Conservation (phyloP, 495 filamentous ascomycete genomes). For the Lasiosphaeria ovina region DNA sequence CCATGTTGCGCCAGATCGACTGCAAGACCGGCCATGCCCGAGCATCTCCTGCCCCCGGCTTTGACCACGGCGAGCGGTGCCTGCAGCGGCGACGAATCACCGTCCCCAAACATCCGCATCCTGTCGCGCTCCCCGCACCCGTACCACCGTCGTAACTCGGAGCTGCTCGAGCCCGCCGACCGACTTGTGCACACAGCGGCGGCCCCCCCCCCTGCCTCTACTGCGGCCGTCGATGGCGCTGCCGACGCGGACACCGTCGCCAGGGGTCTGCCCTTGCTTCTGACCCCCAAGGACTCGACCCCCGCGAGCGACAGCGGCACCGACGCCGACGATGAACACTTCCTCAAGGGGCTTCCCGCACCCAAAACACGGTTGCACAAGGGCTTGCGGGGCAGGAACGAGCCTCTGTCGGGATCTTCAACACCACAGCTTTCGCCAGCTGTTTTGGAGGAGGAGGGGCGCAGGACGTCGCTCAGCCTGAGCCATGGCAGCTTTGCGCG, state of each 20-base stretch:
- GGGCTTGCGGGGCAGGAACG: constrained; percentile 60
- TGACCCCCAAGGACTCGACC: constrained; percentile 42
- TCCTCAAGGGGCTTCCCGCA: constrained; percentile 78
- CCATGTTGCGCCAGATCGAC: constrained; percentile 17
- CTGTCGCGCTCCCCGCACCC: constrained; percentile 76
- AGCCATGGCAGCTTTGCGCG: constrained; percentile 23
- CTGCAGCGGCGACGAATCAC: constrained; percentile 13
- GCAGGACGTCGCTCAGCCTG: constrained; percentile 14
- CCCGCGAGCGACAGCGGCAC: constrained; percentile 83
- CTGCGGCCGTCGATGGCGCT: constrained; percentile 5
- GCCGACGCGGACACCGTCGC: not conserved
- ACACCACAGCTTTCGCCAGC: constrained; percentile 62
- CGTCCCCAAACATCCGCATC: constrained; percentile 38
- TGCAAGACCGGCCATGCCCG: constrained; percentile 33
- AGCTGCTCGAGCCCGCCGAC: constrained; percentile 47
- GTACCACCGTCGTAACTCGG: constrained; percentile 58
- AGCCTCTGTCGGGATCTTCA: constrained; percentile 44
- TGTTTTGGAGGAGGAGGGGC: constrained; percentile 54
- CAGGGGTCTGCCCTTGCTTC: constrained; percentile 20
- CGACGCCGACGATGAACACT: constrained; percentile 84
- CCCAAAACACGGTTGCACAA: constrained; percentile 69
- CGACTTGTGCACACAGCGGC: constrained; percentile 20
- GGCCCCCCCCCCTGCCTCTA: constrained; percentile 12
- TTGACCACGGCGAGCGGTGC: constrained; percentile 10
- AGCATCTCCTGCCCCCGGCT: constrained; percentile 36